These are phyloP conservation scores for Phytophthora lateralis DNA, from an alignment of 352 stramenopile genomes.

Conservation along the genomic window DNA sequence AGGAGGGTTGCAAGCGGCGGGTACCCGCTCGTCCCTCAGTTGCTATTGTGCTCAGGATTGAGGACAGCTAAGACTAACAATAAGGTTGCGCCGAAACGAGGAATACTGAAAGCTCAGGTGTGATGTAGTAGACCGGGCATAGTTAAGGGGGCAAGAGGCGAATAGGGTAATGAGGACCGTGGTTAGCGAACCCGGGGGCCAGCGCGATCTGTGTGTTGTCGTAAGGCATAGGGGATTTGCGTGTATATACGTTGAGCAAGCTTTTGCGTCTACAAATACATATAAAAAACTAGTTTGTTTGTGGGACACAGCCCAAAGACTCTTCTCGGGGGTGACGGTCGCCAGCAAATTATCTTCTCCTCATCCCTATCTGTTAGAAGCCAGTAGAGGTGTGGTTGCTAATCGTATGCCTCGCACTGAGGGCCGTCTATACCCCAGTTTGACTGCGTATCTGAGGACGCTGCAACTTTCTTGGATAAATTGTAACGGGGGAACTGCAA, in stretches of 20 bases:
- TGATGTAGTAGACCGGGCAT: neutral
- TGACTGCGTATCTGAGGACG: no score
- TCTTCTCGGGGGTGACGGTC: constrained; percentile 2
- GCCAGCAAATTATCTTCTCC: constrained; percentile 10
- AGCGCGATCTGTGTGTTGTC: neutral
- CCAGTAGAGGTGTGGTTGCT: constrained; percentile 1
- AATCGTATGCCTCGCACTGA: neutral
- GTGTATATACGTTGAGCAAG: neutral
- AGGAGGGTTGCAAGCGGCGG: neutral
- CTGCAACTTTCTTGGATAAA: no score
- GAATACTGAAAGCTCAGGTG: neutral
- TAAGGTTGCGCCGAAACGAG: neutral
- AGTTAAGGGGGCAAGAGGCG: neutral
- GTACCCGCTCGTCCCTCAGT: neutral
- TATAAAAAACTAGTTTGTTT: constrained; percentile 8
- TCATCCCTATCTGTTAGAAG: neutral
- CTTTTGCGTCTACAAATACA: neutral
- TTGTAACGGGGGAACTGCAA: no score
- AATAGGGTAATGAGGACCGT: neutral
- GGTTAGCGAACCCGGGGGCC: neutral
- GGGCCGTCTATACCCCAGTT: neutral
- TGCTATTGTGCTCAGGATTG: neutral
- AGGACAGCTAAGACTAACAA: neutral
- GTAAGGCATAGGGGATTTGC: no score
- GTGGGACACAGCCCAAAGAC: constrained; percentile 1